Percentiles rank a stretch among this genome's conserved stretches.
phyloP scores from a whole-genome alignment of 768 basidiomycete species.

The Suillus spraguei region DNA sequence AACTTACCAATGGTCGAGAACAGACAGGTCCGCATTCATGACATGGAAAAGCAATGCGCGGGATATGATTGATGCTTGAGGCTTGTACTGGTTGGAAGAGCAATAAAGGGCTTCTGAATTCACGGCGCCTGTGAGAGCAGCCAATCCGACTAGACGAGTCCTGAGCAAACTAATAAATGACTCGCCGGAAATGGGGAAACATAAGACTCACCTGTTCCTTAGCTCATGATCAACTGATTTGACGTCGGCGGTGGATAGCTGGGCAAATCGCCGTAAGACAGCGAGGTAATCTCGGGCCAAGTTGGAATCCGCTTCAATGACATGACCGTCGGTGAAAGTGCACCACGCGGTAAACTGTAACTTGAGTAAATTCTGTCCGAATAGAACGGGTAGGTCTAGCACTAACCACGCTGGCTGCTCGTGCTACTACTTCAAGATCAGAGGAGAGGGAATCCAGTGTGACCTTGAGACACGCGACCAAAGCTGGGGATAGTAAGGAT shows the following conservation, averaged over 20 bases:
- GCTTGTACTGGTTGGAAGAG: conserved; percentile 68
- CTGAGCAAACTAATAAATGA: conserved; percentile 38
- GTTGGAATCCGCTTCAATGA: conserved; percentile 74
- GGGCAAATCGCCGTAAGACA: conserved; percentile 65
- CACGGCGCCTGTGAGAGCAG: conserved; percentile 77
- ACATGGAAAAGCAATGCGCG: conserved; percentile 71
- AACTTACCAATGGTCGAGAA: conserved; percentile 70
- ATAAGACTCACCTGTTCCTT: conserved; percentile 65
- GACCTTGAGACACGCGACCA: conserved; percentile 65
- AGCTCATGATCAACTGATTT: conserved; percentile 65
- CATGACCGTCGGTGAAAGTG: conserved; percentile 85
- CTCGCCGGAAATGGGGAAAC: not conserved
- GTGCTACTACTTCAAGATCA: conserved; percentile 77
- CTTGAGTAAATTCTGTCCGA: conserved; percentile 5
- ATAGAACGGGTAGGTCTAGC: not conserved
- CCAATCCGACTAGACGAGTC: conserved; percentile 83
- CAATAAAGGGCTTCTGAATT: conserved; percentile 85
- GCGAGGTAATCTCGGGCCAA: conserved; percentile 73
- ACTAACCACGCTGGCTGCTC: conserved; percentile 81
- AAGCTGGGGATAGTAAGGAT: conserved; percentile 67
- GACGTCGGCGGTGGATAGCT: conserved; percentile 52
- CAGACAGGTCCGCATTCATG: conserved; percentile 58
- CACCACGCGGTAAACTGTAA: conserved; percentile 89
- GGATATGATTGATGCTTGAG: conserved; percentile 71
- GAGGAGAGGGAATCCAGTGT: conserved; percentile 54